Evolutionary conservation across 1,139 yeast genomes (phyloP), one percentile per base, ranked within the genome.

Genomic region (Nakaseomyces uthaithaninus): DNA sequence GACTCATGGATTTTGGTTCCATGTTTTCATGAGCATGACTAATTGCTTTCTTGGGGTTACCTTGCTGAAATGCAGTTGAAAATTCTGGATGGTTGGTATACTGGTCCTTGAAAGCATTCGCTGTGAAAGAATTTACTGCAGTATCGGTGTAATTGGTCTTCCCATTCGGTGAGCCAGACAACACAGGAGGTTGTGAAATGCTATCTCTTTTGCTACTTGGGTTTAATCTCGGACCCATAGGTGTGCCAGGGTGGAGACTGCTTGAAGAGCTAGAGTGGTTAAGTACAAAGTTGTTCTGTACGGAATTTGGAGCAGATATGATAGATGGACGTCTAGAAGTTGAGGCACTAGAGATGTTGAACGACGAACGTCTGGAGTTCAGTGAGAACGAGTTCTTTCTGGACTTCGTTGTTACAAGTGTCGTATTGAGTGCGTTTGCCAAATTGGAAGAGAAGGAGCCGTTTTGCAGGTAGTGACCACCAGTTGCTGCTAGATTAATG

Each of bases 381-480:
- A 52, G 47, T 1, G 59, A 52, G 39, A 57, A 55, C 2, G 64
- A 59, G 42, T 56, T 58, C 37, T 58, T 59, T 36, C 62, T 53
- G 8, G 62, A 51, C 42, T 57, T 58, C 4, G 59, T 42, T 7
- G 50, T 48, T 16, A 46, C 45, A 19, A 50, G 41, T 6, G 57
- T 49, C 14, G 54, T 48, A 35, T 50, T 51, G 25, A 31, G 25
- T 38, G 53, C 42, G 3, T 33, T 33, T 11, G 53, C 54, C 7
- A 45, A 39, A 1, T 51, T 42, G 10, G 52, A 35, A 25, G 48
- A 46, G 16, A 48, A 45, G 3, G 45, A 20, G 3, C 43, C 28
- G 35, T 42, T 24, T 19, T 31, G 35, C 45, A 27, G 57, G 37
- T 37, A 33, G 5, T 41, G 33, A 11, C 46, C 37, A 10, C 41